Evolutionary conservation across 257 asterid species (phyloP), one percentile per base, ranked within the genome.

Genomic region (Solanum chiquidenum): DNA sequence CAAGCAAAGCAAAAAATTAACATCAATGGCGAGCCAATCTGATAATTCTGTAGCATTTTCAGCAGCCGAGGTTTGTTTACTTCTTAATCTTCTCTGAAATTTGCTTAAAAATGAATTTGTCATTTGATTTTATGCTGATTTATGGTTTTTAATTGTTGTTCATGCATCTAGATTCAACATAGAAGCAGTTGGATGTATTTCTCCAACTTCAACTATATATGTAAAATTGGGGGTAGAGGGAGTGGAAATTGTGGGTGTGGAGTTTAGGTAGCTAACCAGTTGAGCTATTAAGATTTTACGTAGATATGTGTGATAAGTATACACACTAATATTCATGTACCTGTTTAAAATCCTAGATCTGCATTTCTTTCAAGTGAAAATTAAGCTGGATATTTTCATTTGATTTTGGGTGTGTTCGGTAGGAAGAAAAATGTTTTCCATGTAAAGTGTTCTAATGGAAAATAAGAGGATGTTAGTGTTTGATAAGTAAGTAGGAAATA

Each of bases 41-140:
- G 95, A 94, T 85, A 91, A 90, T 6, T 93, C 89, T 34, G 90
- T 96, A 64, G 92, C 95, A 38, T 94, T 95, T 88, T 93, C 98
- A 52, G 98, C 98, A 3, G 94, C 98, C 8, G 98, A 97, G 98
- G 98, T 97, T 29, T 10, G 60, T 86, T 21, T 21, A 23, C 9
- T 42, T 34, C 23, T 38, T 14, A 66, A 66, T 66, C 25, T 16
- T 85, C 73, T 31, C 9, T 84, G 4, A 4, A 12, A 33, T 60
- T 60, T 60, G 0, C 68, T 60, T 60, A 8, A 21, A 58, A 60
- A 60, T 76, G 83, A 38, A 23, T 40, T 40, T 76, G 1, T 76
- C 60, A 40, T 76, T 76, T 76, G 35, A 76, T 76, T 76, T 76
- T 75, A 75, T 40, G 52, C 9, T 37, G 52, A 74, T 9, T 3